These are phyloP conservation scores for Fusarium cicatricum DNA, from an alignment of 2,329 filamentous ascomycete genomes.

Conservation along the genomic window DNA sequence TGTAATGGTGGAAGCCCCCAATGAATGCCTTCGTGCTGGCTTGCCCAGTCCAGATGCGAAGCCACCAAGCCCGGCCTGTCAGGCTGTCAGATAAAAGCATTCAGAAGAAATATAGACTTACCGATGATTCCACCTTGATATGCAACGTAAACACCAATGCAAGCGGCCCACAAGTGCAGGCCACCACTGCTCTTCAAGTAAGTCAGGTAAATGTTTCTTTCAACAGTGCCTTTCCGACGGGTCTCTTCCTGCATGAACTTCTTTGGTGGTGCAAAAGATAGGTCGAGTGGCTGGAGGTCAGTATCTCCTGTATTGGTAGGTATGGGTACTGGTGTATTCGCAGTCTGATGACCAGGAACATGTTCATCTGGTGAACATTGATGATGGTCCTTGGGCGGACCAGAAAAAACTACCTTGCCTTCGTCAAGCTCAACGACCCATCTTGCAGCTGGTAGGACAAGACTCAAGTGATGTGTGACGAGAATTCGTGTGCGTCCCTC, in stretches of 20 bases:
- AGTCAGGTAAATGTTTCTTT: slow-evolving; percentile 67
- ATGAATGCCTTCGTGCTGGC: neutral
- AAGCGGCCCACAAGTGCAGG: slow-evolving; percentile 63
- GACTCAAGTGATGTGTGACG: slow-evolving; percentile 80
- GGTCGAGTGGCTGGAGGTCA: slow-evolving; percentile 21
- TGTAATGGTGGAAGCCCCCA: slow-evolving; percentile 39
- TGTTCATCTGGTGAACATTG: slow-evolving; percentile 49
- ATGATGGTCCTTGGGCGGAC: slow-evolving; percentile 22
- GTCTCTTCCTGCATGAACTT: slow-evolving; percentile 80
- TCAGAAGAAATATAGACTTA: slow-evolving; percentile 35
- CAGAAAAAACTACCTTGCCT: slow-evolving; percentile 62
- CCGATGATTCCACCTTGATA: slow-evolving; percentile 64
- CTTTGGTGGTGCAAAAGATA: slow-evolving; percentile 56
- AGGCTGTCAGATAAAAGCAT: neutral
- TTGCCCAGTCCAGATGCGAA: slow-evolving; percentile 66
- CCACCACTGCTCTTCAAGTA: slow-evolving; percentile 75
- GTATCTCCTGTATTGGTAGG: slow-evolving; percentile 46
- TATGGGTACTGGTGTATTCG: slow-evolving; percentile 52
- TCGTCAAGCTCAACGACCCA: slow-evolving; percentile 77
- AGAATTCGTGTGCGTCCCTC: slow-evolving; percentile 75
- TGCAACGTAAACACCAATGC: slow-evolving; percentile 59
- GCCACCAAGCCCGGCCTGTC: slow-evolving; percentile 66
- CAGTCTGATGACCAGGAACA: slow-evolving; percentile 48
- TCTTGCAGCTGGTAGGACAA: slow-evolving; percentile 73
- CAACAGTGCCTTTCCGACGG: slow-evolving; percentile 73